Evolutionary conservation across 129 eudicot species (phyloP), one percentile per base, ranked within the genome.

Genomic region (Smallanthus sonchifolius): DNA sequence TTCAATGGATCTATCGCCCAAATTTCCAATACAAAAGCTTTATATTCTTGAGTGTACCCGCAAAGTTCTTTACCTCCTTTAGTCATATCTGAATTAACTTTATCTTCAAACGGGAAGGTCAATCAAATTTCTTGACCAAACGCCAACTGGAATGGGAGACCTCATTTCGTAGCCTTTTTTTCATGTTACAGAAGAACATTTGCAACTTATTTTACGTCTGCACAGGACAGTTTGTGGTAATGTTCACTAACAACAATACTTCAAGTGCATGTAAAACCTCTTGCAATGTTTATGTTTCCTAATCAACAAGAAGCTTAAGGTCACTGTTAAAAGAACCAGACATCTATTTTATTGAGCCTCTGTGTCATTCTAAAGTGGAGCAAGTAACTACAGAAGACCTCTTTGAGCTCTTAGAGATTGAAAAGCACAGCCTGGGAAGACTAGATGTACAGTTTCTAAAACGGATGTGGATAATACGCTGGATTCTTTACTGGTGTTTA

Each of bases 381-480:
- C 91, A 94, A 82, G 84, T 82, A 60, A 87, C 86, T 72, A 76
- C 85, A 81, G 99, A 94, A 80, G 99, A 91, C 84, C 85, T 94
- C 36, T 89, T 88, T 62, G 99, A 90, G 87, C 99, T 94, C 37
- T 90, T 96, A 40, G 97, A 94, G 80, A 87, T 90, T 69, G 97
- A 88, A 79, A 94, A 88, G 67, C 80, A 88, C 63, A 90, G 86
- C 61, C 82, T 88, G 38, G 96, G 97, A 15, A 85, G 97, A 79
- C 89, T 78, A 86, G 83, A 44, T 84, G 86, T 16, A 49, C 71
- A 48, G 71, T 57, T 72, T 69, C 91, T 37, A 42, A 81, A 80
- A 79, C 86, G 57, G 92, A 80, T 63, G 83, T 89, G 75, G 99
- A 95, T 83, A 95, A 84, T 65, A 91, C 83, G 65, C 92, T 97